Evolutionary conservation across 352 stramenopile species (phyloP).

Genomic region (Phytopythium chamaehyphon): DNA sequence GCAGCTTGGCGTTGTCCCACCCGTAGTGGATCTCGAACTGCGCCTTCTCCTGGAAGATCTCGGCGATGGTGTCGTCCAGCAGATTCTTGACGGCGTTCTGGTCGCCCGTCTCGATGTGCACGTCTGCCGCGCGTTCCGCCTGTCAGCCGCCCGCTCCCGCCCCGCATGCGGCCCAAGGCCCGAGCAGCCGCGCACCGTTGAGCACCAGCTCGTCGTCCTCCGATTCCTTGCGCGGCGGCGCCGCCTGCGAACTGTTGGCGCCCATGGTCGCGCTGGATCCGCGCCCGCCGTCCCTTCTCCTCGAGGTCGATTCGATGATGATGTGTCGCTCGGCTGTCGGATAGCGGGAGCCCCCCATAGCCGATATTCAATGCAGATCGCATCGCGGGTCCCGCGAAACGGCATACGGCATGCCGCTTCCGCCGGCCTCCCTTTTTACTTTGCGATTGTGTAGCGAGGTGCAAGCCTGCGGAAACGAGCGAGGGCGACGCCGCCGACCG

Average conservation of each 20-base stretch:
- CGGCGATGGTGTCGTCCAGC: constrained; percentile 74
- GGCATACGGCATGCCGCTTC: background rate
- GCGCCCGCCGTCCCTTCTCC: constrained; percentile 5
- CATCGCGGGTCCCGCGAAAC: too few species aligned
- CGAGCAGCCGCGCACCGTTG: constrained; percentile 37
- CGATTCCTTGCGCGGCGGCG: constrained; percentile 42
- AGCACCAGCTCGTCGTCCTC: constrained; percentile 59
- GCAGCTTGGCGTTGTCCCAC: constrained; percentile 81
- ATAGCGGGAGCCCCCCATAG: background rate
- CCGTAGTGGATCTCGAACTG: constrained; percentile 65
- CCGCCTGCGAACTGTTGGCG: constrained; percentile 19
- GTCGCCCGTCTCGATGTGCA: constrained; percentile 78
- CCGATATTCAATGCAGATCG: background rate
- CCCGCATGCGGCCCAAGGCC: background rate
- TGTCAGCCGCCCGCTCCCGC: constrained; percentile 2
- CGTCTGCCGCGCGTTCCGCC: constrained; percentile 12
- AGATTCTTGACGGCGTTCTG: constrained; percentile 87
- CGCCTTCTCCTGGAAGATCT: constrained; percentile 62
- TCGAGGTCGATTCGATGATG: constrained; percentile 10
- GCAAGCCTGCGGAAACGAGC: constrained; percentile 4
- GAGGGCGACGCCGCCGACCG: background rate
- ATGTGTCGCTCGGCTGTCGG: constrained; percentile 22
- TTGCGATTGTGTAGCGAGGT: constrained; percentile 5
- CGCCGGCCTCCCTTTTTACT: constrained; percentile 2
- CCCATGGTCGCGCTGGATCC: constrained; percentile 27